phyloP scores from a whole-genome alignment of 345 rosid species.

The Murraya koenigii region DNA sequence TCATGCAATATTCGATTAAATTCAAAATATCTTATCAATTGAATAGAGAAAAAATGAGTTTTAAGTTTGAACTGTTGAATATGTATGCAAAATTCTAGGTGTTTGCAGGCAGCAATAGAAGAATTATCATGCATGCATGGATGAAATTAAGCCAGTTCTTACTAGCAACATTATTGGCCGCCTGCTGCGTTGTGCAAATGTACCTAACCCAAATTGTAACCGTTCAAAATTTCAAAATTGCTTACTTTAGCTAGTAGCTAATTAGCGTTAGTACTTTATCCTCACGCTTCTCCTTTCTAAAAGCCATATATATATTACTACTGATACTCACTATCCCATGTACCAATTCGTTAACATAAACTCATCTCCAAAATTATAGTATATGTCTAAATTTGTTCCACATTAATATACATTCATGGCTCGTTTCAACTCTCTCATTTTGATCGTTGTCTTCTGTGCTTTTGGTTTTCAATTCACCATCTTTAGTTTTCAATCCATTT shows the following conservation, averaged over 20 bases:
- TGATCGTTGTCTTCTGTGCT: neutral
- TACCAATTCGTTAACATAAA: neutral
- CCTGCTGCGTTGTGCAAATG: neutral
- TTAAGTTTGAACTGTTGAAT: no score
- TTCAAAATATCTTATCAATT: no score
- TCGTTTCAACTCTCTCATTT: neutral
- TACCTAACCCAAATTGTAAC: slow-evolving; percentile 9
- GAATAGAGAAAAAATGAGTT: no score
- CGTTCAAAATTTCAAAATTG: neutral
- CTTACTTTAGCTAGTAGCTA: neutral
- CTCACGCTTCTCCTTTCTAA: slow-evolving; percentile 8
- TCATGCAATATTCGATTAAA: no score
- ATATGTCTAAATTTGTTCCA: neutral
- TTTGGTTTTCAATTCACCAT: slow-evolving; percentile 8
- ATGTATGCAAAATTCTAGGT: no score
- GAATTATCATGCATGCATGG: no score
- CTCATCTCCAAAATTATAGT: neutral
- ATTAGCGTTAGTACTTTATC: neutral
- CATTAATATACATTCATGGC: slow-evolving; percentile 2
- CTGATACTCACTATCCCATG: neutral
- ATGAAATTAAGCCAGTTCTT: no score
- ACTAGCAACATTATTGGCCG: neutral
- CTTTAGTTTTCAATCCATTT: slow-evolving; percentile 14
- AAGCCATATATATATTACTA: neutral
- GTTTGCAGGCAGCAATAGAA: no score